Evolutionary conservation across 1,284 basidiomycete species (phyloP).

Genomic region (Pseudozyma tsukubaensis): DNA sequence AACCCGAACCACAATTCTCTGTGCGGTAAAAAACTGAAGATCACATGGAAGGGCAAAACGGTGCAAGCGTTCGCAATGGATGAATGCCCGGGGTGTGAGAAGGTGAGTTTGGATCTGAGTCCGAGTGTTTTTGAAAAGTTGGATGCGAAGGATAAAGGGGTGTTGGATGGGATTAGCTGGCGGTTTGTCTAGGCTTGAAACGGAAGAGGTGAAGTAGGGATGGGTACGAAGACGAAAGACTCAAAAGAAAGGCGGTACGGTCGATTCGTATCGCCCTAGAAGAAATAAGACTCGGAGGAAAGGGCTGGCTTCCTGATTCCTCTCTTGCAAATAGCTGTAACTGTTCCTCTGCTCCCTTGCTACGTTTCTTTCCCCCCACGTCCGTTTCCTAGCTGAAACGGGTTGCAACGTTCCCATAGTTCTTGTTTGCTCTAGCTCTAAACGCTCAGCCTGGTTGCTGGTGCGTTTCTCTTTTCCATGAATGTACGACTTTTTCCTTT

Average conservation of each 20-base stretch:
- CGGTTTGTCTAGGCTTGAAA: constrained; percentile 12
- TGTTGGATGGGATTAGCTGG: constrained; percentile 54
- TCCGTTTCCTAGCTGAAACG: not conserved
- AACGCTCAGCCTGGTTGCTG: too few species aligned
- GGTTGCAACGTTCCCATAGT: not conserved
- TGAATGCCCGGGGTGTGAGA: constrained; percentile 79
- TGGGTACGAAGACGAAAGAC: too few species aligned
- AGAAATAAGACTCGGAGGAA: too few species aligned
- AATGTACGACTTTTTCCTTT: constrained; percentile 2
- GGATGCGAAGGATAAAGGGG: constrained; percentile 42
- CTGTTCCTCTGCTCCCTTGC: too few species aligned
- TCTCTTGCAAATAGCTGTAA: too few species aligned
- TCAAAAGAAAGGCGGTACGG: too few species aligned
- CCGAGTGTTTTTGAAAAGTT: constrained; percentile 75
- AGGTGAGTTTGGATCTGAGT: constrained; percentile 80
- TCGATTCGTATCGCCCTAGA: too few species aligned
- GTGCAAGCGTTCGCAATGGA: constrained; percentile 76
- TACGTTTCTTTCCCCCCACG: not conserved
- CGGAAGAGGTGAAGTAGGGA: too few species aligned
- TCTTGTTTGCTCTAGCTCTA: not conserved
- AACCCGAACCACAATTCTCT: constrained; percentile 44
- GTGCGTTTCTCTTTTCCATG: not conserved
- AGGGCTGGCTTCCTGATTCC: too few species aligned
- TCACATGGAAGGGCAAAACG: constrained; percentile 72
- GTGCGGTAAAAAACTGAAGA: constrained; percentile 77